These are phyloP conservation scores for Neurospora tetraspora DNA, from an alignment of 495 filamentous ascomycete species.

Conservation along the genomic window DNA sequence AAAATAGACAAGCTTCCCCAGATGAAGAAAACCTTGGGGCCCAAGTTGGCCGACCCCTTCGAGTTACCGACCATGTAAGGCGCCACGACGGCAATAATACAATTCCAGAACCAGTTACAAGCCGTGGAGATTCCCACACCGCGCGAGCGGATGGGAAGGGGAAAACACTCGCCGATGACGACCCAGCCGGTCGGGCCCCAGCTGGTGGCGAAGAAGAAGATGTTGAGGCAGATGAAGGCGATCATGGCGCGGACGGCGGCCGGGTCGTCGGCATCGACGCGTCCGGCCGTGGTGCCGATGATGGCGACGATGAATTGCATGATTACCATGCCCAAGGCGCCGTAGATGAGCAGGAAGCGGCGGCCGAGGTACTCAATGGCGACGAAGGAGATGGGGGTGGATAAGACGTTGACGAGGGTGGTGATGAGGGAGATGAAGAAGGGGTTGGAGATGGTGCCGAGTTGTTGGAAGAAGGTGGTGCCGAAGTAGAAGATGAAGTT, in stretches of 20 bases:
- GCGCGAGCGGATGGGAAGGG: conserved; percentile 69
- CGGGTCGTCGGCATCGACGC: conserved; percentile 38
- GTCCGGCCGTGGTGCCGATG: conserved; percentile 49
- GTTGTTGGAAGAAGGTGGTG: conserved; percentile 66
- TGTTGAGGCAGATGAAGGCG: conserved; percentile 74
- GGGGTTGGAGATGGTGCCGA: conserved; percentile 58
- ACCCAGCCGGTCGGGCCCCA: conserved; percentile 78
- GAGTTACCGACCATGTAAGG: conserved; percentile 63
- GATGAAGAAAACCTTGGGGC: conserved; percentile 66
- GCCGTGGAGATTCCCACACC: conserved; percentile 73
- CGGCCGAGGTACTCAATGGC: conserved; percentile 73
- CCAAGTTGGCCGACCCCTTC: conserved; percentile 57
- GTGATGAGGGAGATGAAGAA: conserved; percentile 74
- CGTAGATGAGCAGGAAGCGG: conserved; percentile 64
- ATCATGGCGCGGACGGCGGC: conserved; percentile 53
- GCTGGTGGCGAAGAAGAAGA: conserved; percentile 68
- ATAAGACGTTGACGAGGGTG: conserved; percentile 74
- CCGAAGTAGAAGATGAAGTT: conserved; percentile 92
- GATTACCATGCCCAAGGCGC: conserved; percentile 66
- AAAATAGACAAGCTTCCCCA: conserved; percentile 58
- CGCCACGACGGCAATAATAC: conserved; percentile 58
- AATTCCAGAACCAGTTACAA: conserved; percentile 85
- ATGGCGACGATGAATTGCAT: conserved; percentile 77
- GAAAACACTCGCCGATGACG: conserved; percentile 77
- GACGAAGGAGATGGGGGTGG: conserved; percentile 71